phyloP scores from a whole-genome alignment of 1,284 basidiomycete genomes.

The Flammula alnicola region DNA sequence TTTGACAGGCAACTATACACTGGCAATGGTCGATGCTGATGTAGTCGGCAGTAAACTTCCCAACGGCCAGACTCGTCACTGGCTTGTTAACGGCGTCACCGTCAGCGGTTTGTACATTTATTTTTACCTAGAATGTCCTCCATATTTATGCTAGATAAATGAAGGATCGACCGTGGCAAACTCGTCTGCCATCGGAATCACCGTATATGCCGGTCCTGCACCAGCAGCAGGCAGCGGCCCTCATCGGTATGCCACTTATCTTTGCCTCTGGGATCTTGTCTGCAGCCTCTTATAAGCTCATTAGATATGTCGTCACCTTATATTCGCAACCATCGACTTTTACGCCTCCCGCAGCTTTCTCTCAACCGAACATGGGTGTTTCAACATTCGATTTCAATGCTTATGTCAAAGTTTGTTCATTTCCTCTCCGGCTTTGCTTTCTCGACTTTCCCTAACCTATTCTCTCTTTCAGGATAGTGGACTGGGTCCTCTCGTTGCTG shows the following conservation, averaged over 20 bases:
- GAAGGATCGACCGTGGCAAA: conserved; percentile 50
- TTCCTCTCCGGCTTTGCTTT: conserved; percentile 1
- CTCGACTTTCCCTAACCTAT: conserved; percentile 1
- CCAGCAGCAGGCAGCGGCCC: conserved; percentile 70
- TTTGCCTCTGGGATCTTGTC: background rate
- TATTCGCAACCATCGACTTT: conserved; percentile 68
- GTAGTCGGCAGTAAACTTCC: conserved; percentile 58
- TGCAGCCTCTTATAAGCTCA: background rate
- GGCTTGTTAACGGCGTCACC: conserved; percentile 75
- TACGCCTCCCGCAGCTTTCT: conserved; percentile 61
- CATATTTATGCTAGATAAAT: conserved; percentile 1
- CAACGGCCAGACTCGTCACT: conserved; percentile 72
- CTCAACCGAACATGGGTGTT: conserved; percentile 51
- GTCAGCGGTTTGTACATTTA: conserved; percentile 40
- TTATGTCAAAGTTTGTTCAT: conserved; percentile 51
- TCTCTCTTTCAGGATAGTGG: conserved; percentile 45
- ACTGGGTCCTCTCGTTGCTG: conserved; percentile 63
- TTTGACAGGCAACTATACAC: conserved; percentile 57
- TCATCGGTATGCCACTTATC: conserved; percentile 55
- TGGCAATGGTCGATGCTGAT: conserved; percentile 75
- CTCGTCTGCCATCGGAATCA: conserved; percentile 57
- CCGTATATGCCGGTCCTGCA: conserved; percentile 74
- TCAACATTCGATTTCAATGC: conserved; percentile 54
- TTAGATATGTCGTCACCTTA: conserved; percentile 70
- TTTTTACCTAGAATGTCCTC: background rate